A percentile compares a stretch with the other conserved stretches of the same genome.
These are phyloP conservation scores for Buxus sempervirens DNA, from an alignment of 164 flowering plant genomes.

Conservation along the genomic window DNA sequence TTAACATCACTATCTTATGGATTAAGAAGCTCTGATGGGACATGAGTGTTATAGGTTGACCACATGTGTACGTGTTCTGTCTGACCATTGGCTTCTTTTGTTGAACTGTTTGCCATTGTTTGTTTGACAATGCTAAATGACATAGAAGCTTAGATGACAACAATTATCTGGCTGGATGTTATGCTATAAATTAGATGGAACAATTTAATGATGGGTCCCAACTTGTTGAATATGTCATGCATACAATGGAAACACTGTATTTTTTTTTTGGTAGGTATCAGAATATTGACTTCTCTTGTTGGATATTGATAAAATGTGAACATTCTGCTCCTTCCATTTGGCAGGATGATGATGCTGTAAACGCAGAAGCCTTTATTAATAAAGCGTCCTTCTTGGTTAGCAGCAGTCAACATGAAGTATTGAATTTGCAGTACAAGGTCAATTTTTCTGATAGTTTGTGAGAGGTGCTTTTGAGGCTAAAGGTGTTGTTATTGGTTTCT, in stretches of 20 bases:
- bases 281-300: neutral
- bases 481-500: neutral
- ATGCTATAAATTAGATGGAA: neutral
- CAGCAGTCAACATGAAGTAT: slow-evolving; percentile 84
- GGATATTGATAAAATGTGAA: neutral
- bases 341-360: slow-evolving; percentile 98
- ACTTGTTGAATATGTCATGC: neutral
- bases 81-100: neutral
- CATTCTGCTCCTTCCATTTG: slow-evolving; percentile 17
- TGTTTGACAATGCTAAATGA: neutral
- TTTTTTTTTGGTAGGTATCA: neutral
- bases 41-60: too few species aligned
- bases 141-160: neutral
- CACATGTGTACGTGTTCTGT: neutral
- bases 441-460: neutral
- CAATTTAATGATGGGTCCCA: neutral
- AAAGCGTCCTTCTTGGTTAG: slow-evolving; percentile 95
- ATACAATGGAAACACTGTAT: neutral
- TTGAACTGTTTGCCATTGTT: too few species aligned
- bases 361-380: slow-evolving; percentile 93
- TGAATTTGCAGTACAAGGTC: slow-evolving; percentile 94
- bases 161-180: neutral
- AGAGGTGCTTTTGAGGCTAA: neutral
- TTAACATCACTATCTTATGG: neutral
- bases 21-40: neutral